Conservation (phyloP, 495 filamentous ascomycete genomes). For the Terfezia boudieri region DNA sequence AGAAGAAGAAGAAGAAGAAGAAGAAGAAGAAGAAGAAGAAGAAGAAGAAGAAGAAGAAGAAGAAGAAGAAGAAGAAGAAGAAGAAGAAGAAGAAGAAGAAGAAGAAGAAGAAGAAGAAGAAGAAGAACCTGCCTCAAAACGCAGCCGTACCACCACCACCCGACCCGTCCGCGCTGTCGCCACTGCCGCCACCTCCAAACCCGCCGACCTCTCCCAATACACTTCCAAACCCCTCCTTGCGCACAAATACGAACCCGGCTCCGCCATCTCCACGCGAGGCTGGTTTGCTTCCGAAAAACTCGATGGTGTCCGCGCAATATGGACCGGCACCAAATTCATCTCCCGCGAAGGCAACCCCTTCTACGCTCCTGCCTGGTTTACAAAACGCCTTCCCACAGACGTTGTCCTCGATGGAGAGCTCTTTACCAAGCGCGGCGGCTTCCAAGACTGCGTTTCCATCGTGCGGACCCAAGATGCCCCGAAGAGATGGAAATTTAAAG, state of each 20-base stretch:
- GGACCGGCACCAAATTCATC: constrained; percentile 14
- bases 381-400: constrained; percentile 15
- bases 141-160: neutral
- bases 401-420: constrained; percentile 16
- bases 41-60: constrained; percentile 2
- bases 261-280: constrained; percentile 10
- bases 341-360: constrained; percentile 17
- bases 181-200: neutral
- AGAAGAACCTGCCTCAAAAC: constrained; percentile 1
- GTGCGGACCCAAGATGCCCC: constrained; percentile 15
- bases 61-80: constrained; percentile 3
- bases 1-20: constrained; percentile 2
- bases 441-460: constrained; percentile 19
- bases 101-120: constrained; percentile 3
- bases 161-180: neutral
- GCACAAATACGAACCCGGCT: constrained; percentile 17
- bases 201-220: neutral
- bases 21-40: constrained; percentile 2
- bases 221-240: constrained; percentile 17
- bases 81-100: too few relatives aligned
- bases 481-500: constrained; percentile 16
- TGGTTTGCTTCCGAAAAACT: constrained; percentile 18
- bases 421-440: constrained; percentile 15
- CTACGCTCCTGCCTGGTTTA: constrained; percentile 18
- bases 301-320: constrained; percentile 18